phyloP scores from a whole-genome alignment of 352 stramenopile genomes.

The Phytopythium mirpurense region DNA sequence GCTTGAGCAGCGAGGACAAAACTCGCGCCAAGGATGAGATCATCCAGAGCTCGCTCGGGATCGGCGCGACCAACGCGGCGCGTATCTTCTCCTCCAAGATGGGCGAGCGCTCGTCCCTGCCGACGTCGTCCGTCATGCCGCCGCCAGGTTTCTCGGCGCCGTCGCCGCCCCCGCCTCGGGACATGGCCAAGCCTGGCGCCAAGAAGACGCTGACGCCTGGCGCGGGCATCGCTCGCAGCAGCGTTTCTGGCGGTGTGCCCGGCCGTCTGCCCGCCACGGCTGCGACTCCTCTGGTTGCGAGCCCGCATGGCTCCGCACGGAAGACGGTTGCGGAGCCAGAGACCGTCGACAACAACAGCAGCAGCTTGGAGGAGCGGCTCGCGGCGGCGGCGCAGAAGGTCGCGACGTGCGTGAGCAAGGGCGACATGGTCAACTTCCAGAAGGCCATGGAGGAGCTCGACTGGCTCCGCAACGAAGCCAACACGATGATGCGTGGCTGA shows the following conservation, averaged over 20 bases:
- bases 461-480: conserved; percentile 73
- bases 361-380: conserved; percentile 56
- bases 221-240: conserved; percentile 28
- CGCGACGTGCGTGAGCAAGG: conserved; percentile 68
- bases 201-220: conserved; percentile 48
- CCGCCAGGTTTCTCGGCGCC: conserved; percentile 45
- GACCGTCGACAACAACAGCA: conserved; percentile 12
- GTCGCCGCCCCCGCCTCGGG: conserved; percentile 30
- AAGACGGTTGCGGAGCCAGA: conserved; percentile 14
- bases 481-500: conserved; percentile 67
- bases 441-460: conserved; percentile 78
- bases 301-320: conserved; percentile 14
- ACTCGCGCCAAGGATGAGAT: conserved; percentile 83
- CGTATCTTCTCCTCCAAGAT: conserved; percentile 57
- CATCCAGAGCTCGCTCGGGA: conserved; percentile 81
- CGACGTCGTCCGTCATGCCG: conserved; percentile 15
- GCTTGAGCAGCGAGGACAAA: conserved; percentile 79
- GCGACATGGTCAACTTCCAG: conserved; percentile 80
- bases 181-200: conserved; percentile 39
- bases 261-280: neutral
- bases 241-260: neutral
- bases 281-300: conserved; percentile 1
- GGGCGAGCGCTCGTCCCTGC: conserved; percentile 22
- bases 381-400: conserved; percentile 59
- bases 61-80: conserved; percentile 55